A percentile compares a stretch with the other conserved stretches of the same genome.
These are phyloP conservation scores for Boletus semigastroideus DNA, from an alignment of 1,284 basidiomycete genomes.

Conservation along the genomic window DNA sequence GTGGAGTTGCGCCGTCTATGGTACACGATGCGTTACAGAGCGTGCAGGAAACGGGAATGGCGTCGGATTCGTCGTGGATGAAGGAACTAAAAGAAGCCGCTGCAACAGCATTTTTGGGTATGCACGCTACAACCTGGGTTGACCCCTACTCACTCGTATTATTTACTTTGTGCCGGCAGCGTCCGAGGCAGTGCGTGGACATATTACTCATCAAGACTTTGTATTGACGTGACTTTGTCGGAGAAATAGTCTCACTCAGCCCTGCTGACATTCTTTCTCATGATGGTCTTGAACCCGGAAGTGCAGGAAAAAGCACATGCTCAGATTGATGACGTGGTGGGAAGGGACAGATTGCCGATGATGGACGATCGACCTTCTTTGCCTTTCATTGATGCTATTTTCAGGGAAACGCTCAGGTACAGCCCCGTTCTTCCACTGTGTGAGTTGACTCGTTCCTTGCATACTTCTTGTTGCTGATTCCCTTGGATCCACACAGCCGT, in stretches of 20 bases:
- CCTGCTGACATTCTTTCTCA: not conserved
- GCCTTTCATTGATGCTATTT: not conserved
- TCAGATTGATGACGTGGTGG: not conserved
- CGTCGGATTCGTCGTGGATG: slow-evolving; percentile 1
- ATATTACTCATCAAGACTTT: no score
- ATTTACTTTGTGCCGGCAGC: not conserved
- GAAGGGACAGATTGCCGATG: not conserved
- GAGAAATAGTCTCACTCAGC: slow-evolving; percentile 6
- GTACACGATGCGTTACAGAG: slow-evolving; percentile 13
- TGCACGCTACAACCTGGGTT: not conserved
- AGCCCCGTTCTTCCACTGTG: slow-evolving; percentile 6
- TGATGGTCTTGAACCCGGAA: not conserved
- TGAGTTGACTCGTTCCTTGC: not conserved
- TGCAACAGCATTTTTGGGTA: slow-evolving; percentile 14
- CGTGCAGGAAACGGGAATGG: slow-evolving; percentile 3
- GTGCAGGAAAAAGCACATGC: not conserved
- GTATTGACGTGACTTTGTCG: not conserved
- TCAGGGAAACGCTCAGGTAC: not conserved
- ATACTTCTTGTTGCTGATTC: not conserved
- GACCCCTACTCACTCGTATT: not conserved
- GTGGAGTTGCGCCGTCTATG: slow-evolving; percentile 6
- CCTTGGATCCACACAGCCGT: slow-evolving; percentile 1
- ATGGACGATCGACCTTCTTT: not conserved
- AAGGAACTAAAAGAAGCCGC: slow-evolving; percentile 9
- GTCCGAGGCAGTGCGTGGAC: slow-evolving; percentile 14